Evolutionary conservation across 331 rosid genomes (phyloP), one percentile per base, ranked within the genome.

Genomic region (Malus hybrid): DNA sequence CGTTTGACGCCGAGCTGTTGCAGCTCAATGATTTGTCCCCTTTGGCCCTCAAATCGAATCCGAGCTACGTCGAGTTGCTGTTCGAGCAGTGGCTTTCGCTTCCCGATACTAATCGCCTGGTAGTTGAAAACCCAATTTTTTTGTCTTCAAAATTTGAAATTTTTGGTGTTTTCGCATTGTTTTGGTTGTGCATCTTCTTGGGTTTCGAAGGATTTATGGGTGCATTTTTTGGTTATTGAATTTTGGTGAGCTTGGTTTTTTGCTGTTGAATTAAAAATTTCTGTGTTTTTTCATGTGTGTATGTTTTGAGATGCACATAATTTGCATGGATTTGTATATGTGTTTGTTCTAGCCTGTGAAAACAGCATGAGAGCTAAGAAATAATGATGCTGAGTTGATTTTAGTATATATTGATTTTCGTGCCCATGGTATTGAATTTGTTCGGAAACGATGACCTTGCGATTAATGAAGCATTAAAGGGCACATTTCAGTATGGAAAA

Each of bases 41-140:
- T 75, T 36, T 90, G 71, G 87, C 93, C 13, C 86, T 92, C 79
- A 95, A 95, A 86, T 83, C 97, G 33, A 92, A 92, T 80, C 80
- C 84, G 50, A 83, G 50, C 78, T 87, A 90, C 64, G 96, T 85
- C 12, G 89, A 92, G 84, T 85, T 85, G 82, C 93, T 95, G 63
- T 95, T 89, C 76, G 96, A 92, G 76, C 92, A 90, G 80, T 95
- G 99, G 99, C 93, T 95, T 20, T 86, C 97, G 77, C 96, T 92
- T 55, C 96, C 97, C 1, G 91, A 85, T 44, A 87, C 86, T 74
- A 88, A 89, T 81, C 97, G 97, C 24, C 79, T 90, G 97, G 99
- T 95, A 93, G 62, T 42, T 70, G 13, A 52, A 7, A 7, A 16
- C 27, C 61, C 48, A 5, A 48, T 27, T 39, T 1, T 39, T 9